Conservation (phyloP, 768 basidiomycete species). For the Mrakia blollopis region DNA sequence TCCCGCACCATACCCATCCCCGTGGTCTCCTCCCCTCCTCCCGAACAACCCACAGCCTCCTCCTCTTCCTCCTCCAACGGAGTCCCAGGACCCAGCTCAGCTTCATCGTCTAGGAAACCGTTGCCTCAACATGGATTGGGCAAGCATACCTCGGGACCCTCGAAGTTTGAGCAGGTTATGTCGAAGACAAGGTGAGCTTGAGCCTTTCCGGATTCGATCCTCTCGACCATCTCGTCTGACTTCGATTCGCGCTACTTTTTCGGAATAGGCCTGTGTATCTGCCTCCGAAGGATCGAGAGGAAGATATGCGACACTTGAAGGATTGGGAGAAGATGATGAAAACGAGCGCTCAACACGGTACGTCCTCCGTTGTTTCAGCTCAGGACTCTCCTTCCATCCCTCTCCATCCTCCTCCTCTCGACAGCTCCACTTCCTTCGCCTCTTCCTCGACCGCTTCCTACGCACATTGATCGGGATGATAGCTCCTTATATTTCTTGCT, state of each 20-base stretch:
- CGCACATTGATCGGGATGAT: no score
- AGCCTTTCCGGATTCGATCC: background rate
- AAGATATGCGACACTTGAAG: conserved; percentile 21
- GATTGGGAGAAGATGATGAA: conserved; percentile 29
- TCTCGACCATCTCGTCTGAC: background rate
- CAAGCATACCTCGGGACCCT: background rate
- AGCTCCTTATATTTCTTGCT: background rate
- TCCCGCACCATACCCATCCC: background rate
- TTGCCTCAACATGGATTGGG: background rate
- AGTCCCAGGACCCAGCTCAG: background rate
- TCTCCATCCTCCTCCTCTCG: background rate
- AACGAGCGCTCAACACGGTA: conserved; percentile 2
- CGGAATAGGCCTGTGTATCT: conserved; percentile 16
- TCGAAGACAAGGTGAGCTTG: conserved; percentile 12
- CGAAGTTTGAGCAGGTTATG: conserved; percentile 14
- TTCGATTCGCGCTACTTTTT: background rate
- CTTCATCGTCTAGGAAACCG: background rate
- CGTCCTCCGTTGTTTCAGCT: background rate
- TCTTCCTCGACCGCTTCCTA: background rate
- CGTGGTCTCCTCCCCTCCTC: background rate
- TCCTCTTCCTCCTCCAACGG: background rate
- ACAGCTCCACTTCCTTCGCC: background rate
- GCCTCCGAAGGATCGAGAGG: conserved; percentile 26
- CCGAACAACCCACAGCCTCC: background rate
- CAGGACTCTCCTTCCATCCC: background rate